Conservation (phyloP, 495 filamentous ascomycete genomes). For the Talaromyces wortmannii region DNA sequence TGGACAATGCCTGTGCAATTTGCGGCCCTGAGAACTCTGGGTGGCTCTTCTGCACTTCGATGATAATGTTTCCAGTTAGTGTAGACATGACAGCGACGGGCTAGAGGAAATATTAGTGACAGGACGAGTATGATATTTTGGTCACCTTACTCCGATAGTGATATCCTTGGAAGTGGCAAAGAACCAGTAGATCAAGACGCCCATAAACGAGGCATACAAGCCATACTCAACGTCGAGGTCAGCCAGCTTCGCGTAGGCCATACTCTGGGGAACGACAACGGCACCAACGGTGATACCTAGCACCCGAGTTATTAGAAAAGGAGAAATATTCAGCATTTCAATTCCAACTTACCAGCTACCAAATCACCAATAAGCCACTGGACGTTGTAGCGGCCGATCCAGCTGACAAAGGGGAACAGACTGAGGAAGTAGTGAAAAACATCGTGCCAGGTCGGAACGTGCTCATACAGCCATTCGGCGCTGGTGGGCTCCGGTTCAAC, state of each 20-base stretch:
- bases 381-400: constrained; percentile 83
- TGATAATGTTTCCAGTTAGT: constrained; percentile 73
- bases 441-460: constrained; percentile 50
- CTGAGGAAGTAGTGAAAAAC: constrained; percentile 52
- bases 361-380: constrained; percentile 87
- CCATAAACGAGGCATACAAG: constrained; percentile 97
- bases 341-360: constrained; percentile 65
- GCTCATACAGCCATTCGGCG: constrained; percentile 59
- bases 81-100: constrained; percentile 96
- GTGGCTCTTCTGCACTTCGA: constrained; percentile 43
- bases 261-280: constrained; percentile 93
- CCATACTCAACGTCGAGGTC: constrained; percentile 73
- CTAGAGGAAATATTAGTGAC: constrained; percentile 30
- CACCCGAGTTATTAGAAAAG: background rate
- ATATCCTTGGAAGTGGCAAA: constrained; percentile 99
- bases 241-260: constrained; percentile 92
- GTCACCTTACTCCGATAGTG: constrained; percentile 77
- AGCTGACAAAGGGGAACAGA: constrained; percentile 81
- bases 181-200: constrained; percentile 94
- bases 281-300: constrained; percentile 87
- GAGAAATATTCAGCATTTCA: background rate
- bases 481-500: constrained; percentile 76
- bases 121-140: constrained; percentile 8
- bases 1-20: constrained; percentile 72
- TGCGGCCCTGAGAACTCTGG: constrained; percentile 54